phyloP scores from a whole-genome alignment of 371 early-diverging fungal genomes.

The Circinella umbellata region DNA sequence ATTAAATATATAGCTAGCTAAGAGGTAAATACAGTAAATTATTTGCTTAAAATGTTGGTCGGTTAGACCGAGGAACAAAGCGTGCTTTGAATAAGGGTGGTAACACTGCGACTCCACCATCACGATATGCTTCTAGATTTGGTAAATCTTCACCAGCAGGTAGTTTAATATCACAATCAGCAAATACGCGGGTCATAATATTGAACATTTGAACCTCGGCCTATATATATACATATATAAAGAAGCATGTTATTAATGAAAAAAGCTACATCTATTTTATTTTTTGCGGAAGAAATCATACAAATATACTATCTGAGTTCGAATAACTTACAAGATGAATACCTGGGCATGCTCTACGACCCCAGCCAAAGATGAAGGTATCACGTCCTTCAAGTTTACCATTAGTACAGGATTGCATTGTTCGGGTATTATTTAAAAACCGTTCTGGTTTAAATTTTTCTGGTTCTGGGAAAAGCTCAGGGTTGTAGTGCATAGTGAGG shows the following conservation, averaged over 20 bases:
- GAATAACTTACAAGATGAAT: constrained; percentile 23
- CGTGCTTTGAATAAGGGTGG: constrained; percentile 11
- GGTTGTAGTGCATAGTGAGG: constrained; percentile 6
- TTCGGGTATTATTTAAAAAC: constrained; percentile 14
- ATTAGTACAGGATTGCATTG: constrained; percentile 21
- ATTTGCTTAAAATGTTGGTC: background rate
- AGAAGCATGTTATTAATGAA: no score
- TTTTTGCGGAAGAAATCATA: no score
- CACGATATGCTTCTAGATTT: constrained; percentile 4
- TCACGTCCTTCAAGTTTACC: constrained; percentile 19
- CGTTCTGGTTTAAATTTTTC: constrained; percentile 29
- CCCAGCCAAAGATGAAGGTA: constrained; percentile 15
- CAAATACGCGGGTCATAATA: constrained; percentile 10
- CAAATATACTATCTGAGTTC: no score
- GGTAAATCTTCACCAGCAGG: background rate
- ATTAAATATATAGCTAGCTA: background rate
- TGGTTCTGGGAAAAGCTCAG: constrained; percentile 16
- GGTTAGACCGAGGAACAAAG: background rate
- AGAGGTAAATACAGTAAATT: background rate
- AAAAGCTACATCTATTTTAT: no score
- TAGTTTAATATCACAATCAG: constrained; percentile 12
- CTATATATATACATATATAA: background rate
- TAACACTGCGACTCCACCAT: constrained; percentile 3
- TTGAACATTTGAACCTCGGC: constrained; percentile 18
- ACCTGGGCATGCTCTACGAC: constrained; percentile 20